Conservation (phyloP, 345 rosid species). For the Viola odorata region DNA sequence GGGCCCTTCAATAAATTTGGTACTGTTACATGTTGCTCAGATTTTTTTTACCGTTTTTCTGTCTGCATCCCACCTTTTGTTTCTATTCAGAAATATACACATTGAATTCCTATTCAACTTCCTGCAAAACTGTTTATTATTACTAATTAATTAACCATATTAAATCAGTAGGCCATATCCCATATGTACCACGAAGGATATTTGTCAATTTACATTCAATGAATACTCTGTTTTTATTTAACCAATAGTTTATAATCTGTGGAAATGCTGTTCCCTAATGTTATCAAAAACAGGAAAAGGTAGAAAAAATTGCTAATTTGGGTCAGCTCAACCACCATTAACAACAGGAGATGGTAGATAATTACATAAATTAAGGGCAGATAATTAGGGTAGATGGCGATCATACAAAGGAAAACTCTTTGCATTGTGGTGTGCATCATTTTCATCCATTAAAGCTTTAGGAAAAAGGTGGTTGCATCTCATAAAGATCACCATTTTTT, state of each 20-base stretch:
- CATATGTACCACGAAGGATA: too few relatives aligned
- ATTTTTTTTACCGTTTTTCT: slow-evolving; percentile 36
- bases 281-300: too few relatives aligned
- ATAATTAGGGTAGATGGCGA: too few relatives aligned
- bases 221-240: too few relatives aligned
- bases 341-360: too few relatives aligned
- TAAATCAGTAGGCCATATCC: slow-evolving; percentile 20
- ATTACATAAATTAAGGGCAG: too few relatives aligned
- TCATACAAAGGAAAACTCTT: too few relatives aligned
- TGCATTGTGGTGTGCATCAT: neutral
- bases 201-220: too few relatives aligned
- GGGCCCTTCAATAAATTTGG: slow-evolving; percentile 2
- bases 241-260: too few relatives aligned
- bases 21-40: slow-evolving; percentile 6
- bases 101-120: slow-evolving; percentile 23
- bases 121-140: neutral
- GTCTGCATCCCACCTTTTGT: slow-evolving; percentile 17
- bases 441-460: slow-evolving; percentile 18
- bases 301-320: too few relatives aligned
- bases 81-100: neutral
- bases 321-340: too few relatives aligned
- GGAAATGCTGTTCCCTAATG: too few relatives aligned
- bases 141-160: slow-evolving; percentile 2
- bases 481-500: slow-evolving; percentile 15
- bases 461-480: slow-evolving; percentile 21